Conservation (phyloP, 2,329 filamentous ascomycete species). For the Cercospora nicotianae region DNA sequence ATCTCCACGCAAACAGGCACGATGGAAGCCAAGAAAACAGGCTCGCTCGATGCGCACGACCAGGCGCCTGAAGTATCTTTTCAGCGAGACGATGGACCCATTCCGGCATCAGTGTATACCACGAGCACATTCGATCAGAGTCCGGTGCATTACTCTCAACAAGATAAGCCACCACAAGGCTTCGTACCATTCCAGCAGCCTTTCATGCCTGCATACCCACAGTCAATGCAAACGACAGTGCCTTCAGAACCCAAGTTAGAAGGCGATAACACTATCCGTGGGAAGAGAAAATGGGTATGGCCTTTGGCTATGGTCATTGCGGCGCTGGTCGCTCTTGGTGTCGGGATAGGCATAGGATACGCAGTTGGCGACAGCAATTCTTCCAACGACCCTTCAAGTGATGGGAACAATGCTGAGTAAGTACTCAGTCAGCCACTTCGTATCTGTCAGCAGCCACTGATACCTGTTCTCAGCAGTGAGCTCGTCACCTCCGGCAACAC, state of each 20-base stretch:
- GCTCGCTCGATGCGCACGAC: background rate
- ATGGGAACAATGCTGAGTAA: background rate
- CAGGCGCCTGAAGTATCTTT: conserved; percentile 14
- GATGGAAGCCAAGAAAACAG: conserved; percentile 6
- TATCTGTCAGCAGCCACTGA: background rate
- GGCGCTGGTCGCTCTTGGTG: conserved; percentile 1
- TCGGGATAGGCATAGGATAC: conserved; percentile 15
- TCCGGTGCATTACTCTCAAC: conserved; percentile 1
- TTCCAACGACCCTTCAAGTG: background rate
- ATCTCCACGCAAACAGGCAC: background rate
- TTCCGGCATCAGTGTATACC: background rate
- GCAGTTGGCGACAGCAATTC: conserved; percentile 14
- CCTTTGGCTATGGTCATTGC: conserved; percentile 7
- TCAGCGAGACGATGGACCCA: conserved; percentile 14
- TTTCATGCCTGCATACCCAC: conserved; percentile 9
- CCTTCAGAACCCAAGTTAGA: background rate
- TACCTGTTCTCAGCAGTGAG: background rate
- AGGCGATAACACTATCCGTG: background rate
- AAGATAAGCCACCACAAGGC: background rate
- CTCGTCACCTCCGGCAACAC: conserved; percentile 12
- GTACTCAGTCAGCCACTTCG: background rate
- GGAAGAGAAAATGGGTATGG: conserved; percentile 12
- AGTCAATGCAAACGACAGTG: conserved; percentile 1
- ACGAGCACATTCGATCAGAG: conserved; percentile 7
- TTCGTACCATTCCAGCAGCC: conserved; percentile 2